A percentile compares a stretch with the other conserved stretches of the same genome.
These are phyloP conservation scores for Porodaedalea pini DNA, from an alignment of 1,284 basidiomycete genomes.

Conservation along the genomic window DNA sequence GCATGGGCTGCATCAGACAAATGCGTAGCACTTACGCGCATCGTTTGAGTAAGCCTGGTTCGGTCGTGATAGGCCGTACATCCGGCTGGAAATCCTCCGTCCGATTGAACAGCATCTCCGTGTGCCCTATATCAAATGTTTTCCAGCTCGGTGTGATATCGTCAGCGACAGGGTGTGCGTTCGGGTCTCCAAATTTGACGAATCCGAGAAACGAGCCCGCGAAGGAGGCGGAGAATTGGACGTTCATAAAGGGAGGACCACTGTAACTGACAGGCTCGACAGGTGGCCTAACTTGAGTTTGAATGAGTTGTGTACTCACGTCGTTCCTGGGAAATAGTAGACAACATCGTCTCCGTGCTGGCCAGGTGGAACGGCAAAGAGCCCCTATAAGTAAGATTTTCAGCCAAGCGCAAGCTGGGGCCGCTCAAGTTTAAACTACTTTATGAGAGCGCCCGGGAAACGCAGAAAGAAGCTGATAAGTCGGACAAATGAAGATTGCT, in stretches of 20 bases:
- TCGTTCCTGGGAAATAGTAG: slow-evolving; percentile 31
- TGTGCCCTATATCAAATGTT: slow-evolving; percentile 23
- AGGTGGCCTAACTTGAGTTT: too few relatives aligned
- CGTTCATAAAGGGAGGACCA: slow-evolving; percentile 34
- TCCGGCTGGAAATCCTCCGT: slow-evolving; percentile 17
- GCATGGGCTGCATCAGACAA: too few relatives aligned
- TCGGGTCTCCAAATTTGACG: slow-evolving; percentile 35
- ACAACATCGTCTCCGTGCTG: slow-evolving; percentile 30
- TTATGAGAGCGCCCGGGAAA: slow-evolving; percentile 23
- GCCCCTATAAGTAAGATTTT: slow-evolving; percentile 23
- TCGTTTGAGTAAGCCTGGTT: slow-evolving; percentile 5
- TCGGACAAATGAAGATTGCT: slow-evolving; percentile 36
- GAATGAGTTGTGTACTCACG: neutral
- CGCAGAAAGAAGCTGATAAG: slow-evolving; percentile 31
- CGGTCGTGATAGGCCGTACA: slow-evolving; percentile 10
- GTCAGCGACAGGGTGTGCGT: slow-evolving; percentile 31
- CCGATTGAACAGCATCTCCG: slow-evolving; percentile 31
- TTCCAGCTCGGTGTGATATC: slow-evolving; percentile 33
- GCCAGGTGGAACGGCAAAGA: slow-evolving; percentile 32
- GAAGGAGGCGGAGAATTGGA: slow-evolving; percentile 38
- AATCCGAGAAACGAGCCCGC: slow-evolving; percentile 40
- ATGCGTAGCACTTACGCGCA: slow-evolving; percentile 8
- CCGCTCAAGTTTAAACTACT: neutral
- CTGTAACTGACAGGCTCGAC: neutral
- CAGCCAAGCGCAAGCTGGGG: neutral